Evolutionary conservation across 257 asterid species (phyloP), one percentile per base, ranked within the genome.

Genomic region (Rehmannia glutinosa): DNA sequence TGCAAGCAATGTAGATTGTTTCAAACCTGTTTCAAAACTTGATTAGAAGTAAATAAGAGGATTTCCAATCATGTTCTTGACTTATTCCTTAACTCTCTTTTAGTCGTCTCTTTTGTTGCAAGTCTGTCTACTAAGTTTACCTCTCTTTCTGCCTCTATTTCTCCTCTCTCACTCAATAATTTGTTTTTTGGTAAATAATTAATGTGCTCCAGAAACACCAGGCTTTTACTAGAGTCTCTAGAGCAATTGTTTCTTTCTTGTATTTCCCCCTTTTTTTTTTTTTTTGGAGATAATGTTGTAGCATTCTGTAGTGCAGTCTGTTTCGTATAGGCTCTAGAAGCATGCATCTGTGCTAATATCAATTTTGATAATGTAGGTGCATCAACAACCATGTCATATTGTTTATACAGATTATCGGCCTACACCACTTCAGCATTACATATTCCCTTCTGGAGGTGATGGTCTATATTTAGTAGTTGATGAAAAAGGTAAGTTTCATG

Each of bases 361-460:
- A 70, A 75, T 53, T 73, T 61, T 61, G 68, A 33, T 50, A 74
- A 66, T 84, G 75, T 89, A 93, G 97, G 96, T 93, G 66, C 99
- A 91, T 76, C 92, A 79, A 77, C 97, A 94, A 75, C 99, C 99
- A 52, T 94, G 99, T 69, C 99, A 94, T 72, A 87, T 94, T 68
- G 99, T 94, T 41, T 94, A 91, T 73, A 94, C 99, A 8, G 97
- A 94, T 80, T 94, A 88, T 64, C 78, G 99, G 73, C 99, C 99
- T 33, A 94, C 99, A 50, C 99, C 99, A 10, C 97, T 94, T 75
- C 99, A 91, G 82, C 99, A 94, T 78, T 87, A 88, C 65, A 64
- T 94, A 50, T 94, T 94, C 77, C 99, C 99, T 56, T 81, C 90
- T 60, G 99, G 99, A 56, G 95, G 97, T 53, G 90, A 87, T 66